Percentiles rank a stretch among this genome's conserved stretches.
These are phyloP conservation scores for Tricholoma flavovirens DNA, from an alignment of 768 basidiomycete genomes.

Conservation along the genomic window DNA sequence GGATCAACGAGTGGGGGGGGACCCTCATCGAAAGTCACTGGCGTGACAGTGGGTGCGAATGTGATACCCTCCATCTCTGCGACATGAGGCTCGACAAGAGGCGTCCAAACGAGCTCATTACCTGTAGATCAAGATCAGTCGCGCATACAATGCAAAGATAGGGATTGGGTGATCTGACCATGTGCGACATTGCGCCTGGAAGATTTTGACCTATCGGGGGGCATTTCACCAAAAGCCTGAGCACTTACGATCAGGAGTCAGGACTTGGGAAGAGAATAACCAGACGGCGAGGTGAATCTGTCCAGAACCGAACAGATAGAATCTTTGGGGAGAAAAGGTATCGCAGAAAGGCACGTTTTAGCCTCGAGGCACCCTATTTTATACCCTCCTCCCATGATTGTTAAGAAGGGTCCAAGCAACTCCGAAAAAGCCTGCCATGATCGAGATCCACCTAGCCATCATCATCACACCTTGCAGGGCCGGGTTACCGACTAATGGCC, in stretches of 20 bases:
- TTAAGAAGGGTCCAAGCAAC: slow-evolving; percentile 14
- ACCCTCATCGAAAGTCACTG: slow-evolving; percentile 48
- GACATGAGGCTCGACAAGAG: slow-evolving; percentile 33
- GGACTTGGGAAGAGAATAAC: slow-evolving; percentile 2
- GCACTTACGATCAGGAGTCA: slow-evolving; percentile 5
- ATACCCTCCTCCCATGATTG: slow-evolving; percentile 18
- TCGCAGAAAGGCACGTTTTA: slow-evolving; percentile 16
- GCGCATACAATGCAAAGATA: background rate
- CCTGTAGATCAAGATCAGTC: slow-evolving; percentile 21
- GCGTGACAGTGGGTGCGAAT: slow-evolving; percentile 55
- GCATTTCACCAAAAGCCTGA: slow-evolving; percentile 29
- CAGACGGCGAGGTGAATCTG: slow-evolving; percentile 9
- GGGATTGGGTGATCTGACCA: slow-evolving; percentile 25
- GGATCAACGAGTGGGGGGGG: slow-evolving; percentile 32
- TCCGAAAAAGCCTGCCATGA: slow-evolving; percentile 15
- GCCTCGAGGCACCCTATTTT: slow-evolving; percentile 21
- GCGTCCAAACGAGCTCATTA: slow-evolving; percentile 41
- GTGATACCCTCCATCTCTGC: slow-evolving; percentile 32
- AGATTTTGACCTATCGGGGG: slow-evolving; percentile 39
- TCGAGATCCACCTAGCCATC: slow-evolving; percentile 10
- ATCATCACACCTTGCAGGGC: slow-evolving; percentile 7
- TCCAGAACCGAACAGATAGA: slow-evolving; percentile 15
- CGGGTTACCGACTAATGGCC: slow-evolving; percentile 6
- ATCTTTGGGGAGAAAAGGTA: slow-evolving; percentile 16
- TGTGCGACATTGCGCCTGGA: slow-evolving; percentile 30